phyloP scores from a whole-genome alignment of 495 filamentous ascomycete genomes.

The Podospora comata region DNA sequence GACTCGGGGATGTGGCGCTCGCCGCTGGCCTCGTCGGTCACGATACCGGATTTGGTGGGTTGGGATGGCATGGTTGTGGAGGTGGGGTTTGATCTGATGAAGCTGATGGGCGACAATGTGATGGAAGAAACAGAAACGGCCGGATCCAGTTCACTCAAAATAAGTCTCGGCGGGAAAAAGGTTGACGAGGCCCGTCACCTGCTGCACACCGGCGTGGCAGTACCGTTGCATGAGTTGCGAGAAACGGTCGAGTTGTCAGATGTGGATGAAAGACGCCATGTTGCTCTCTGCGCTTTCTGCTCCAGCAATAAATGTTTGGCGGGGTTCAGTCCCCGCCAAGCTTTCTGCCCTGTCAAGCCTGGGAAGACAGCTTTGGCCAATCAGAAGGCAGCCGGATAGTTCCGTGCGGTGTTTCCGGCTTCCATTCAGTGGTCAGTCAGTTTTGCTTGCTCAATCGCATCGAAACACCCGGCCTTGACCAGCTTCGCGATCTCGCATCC shows the following conservation, averaged over 20 bases:
- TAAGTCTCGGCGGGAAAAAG: too few species aligned
- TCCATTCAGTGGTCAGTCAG: slow-evolving; percentile 25
- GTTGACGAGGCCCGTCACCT: not conserved
- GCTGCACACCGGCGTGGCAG: not conserved
- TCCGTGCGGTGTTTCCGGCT: slow-evolving; percentile 33
- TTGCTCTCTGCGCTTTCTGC: not conserved
- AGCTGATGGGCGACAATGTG: not conserved
- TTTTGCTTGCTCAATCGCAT: slow-evolving; percentile 28
- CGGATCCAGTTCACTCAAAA: too few species aligned
- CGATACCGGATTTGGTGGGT: slow-evolving; percentile 67
- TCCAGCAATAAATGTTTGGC: not conserved
- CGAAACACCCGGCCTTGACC: slow-evolving; percentile 23
- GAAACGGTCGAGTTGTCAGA: not conserved
- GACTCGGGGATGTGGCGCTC: slow-evolving; percentile 88
- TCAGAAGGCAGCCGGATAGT: slow-evolving; percentile 31
- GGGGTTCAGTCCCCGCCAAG: slow-evolving; percentile 14
- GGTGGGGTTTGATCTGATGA: slow-evolving; percentile 6
- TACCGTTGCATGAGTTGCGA: not conserved
- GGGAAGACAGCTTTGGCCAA: slow-evolving; percentile 41
- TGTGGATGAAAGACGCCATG: not conserved
- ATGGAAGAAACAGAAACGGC: not conserved
- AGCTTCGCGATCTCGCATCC: slow-evolving; percentile 15
- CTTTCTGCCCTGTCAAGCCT: slow-evolving; percentile 4
- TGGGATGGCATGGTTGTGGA: slow-evolving; percentile 47
- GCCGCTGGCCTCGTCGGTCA: slow-evolving; percentile 65